Evolutionary conservation across 495 filamentous ascomycete genomes (phyloP), one percentile per base, ranked within the genome.

Genomic region (Bacidia gigantensis): DNA sequence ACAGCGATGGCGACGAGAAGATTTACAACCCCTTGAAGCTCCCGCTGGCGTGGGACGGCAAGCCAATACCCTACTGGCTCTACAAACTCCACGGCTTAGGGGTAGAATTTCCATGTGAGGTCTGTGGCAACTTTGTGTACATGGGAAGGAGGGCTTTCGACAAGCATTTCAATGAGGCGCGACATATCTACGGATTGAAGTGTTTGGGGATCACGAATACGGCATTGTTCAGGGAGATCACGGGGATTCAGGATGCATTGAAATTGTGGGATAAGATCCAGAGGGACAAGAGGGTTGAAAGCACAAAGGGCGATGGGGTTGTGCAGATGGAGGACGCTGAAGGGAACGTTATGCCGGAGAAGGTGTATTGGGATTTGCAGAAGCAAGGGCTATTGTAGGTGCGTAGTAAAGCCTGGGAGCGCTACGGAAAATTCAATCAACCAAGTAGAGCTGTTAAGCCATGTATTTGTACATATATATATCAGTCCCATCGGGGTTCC

Each of bases 321-420:
- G 86, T 95, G 26, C 87, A 98, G 72, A 97, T 97, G 93, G 92
- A 98, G 73, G 92, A 98, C 67, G 85, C 78, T 0, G 84, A 94
- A 62, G 92, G 92, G 42, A 97, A 97, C 63, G 93, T 97, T 24
- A 97, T 98, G 92, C 92, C 93, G 0, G 84, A 94, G 71, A 93
- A 93, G 71, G 87, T 98, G 39, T 98, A 95, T 62, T 77, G 87
- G 50, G 93, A 98, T 50, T 38, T 50, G 18, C 47, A 50, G 47
- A 50, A 50, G 32, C 47, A 50, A 26, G 47, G 47, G 11, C 23
- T 50, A n/a, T 21, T 50, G 25, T 50, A 21, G 38, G 3, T 21
- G 44, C n/a, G 22, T 7, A 5, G 29, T 5, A 14, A 14, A 5
- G 5, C 14, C 7, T 7, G 14, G 29, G 29, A 14, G 29, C 29